A percentile compares a stretch with the other conserved stretches of the same genome.
Evolutionary conservation across 164 flowering plant species (phyloP).

Genomic region (Magnolia kwangsiensis): DNA sequence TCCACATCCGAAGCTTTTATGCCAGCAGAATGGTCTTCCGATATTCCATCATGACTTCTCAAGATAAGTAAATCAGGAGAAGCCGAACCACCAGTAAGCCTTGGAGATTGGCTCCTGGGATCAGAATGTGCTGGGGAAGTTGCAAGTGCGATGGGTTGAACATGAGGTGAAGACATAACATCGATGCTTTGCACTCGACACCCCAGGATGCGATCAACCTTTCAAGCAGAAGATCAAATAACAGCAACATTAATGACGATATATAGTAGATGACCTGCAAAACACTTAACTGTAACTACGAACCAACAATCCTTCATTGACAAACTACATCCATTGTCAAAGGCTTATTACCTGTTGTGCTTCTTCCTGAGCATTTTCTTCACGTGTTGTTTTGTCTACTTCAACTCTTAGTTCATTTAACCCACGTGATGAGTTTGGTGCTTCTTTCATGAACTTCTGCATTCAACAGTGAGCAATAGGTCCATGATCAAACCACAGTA

Average conservation of each 20-base stretch:
- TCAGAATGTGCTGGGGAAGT: conserved; percentile 10
- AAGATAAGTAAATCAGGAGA: conserved; percentile 25
- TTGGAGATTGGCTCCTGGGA: conserved; percentile 17
- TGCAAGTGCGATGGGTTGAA: conserved; percentile 1
- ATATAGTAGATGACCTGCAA: neutral
- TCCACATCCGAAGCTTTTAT: conserved; percentile 28
- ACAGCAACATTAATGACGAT: neutral
- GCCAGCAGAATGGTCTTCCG: conserved; percentile 26
- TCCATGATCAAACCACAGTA: neutral
- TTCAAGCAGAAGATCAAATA: conserved; percentile 11
- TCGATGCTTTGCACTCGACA: conserved; percentile 58
- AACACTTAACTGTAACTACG: neutral
- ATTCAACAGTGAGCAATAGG: conserved; percentile 6
- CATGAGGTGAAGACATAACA: conserved; percentile 17
- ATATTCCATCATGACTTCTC: conserved; percentile 24
- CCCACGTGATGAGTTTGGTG: conserved; percentile 15
- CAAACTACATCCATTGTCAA: neutral
- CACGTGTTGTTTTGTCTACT: conserved; percentile 22
- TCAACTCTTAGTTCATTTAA: conserved; percentile 23
- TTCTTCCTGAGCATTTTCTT: conserved; percentile 28
- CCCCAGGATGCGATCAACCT: conserved; percentile 94
- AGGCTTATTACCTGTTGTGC: conserved; percentile 52
- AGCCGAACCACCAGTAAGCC: conserved; percentile 19
- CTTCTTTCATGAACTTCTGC: conserved; percentile 39
- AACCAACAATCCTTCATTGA: neutral